Evolutionary conservation across 1,139 yeast genomes (phyloP), one percentile per base, ranked within the genome.

Genomic region (Hemisphaericaspora xylanilytica): DNA sequence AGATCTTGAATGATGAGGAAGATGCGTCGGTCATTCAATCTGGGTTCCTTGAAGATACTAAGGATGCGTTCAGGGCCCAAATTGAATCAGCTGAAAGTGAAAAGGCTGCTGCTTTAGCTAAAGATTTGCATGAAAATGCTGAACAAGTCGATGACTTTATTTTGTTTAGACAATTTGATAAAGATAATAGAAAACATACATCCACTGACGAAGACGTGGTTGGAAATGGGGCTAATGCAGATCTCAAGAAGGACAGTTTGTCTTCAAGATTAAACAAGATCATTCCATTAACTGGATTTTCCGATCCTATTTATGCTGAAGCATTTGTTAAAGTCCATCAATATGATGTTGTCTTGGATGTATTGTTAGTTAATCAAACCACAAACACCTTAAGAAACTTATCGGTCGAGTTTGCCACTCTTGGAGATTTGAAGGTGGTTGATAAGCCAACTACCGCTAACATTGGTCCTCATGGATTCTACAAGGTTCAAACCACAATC

Each of bases 261-360:
- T 73, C 80, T 17, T 88, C 97, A 1, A 84, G 88, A 64, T 76
- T 94, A 56, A 85, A 81, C 60, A 88, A 87, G 62, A 87, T 94
- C 53, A 82, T 89, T 40, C 97, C 88, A 61, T 78, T 94, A 49
- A 92, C 98, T 22, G 99, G 99, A 27, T 94, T 89, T 64, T 86
- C 96, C 0, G 99, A 94, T 60, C 96, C 98, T 17, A 95, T 94
- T 29, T 94, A 94, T 58, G 97, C 96, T 4, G 99, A 94, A 65
- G 98, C 97, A 0, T 87, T 85, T 56, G 87, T 94, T 50, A 87
- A 87, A 50, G 94, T 89, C 16, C 96, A 92, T 54, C 98, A 94
- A 64, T 92, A 85, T 61, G 98, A 94, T 61, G 95, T 94, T 52
- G 92, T 89, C 0, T 74, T 94, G 55, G 98, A 94, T 55, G 97